phyloP scores from a whole-genome alignment of 106 monocot species.

The Acorus gramineus region DNA sequence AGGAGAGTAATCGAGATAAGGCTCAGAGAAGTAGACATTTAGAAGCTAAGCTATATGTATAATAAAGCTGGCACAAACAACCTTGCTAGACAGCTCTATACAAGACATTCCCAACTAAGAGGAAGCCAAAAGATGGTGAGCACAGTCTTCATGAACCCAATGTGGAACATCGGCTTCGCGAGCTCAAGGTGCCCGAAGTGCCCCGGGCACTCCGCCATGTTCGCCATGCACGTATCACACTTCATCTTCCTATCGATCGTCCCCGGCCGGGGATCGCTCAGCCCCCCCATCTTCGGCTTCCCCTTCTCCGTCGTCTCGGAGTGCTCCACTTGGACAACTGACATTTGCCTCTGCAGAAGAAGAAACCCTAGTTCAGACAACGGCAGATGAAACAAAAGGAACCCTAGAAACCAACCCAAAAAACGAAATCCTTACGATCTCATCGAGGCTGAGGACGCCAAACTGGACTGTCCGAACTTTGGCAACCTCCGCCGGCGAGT shows the following conservation, averaged over 20 bases:
- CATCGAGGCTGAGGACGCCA: constrained; percentile 92
- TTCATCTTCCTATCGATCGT: constrained; percentile 96
- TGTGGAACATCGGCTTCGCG: constrained; percentile 98
- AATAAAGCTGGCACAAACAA: no score
- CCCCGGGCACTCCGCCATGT: constrained; percentile 96
- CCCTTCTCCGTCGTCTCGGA: constrained; percentile 84
- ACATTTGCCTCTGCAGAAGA: constrained; percentile 81
- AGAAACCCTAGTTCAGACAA: no score
- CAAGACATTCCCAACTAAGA: no score
- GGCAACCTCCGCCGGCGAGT: constrained; percentile 90
- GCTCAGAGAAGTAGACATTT: no score
- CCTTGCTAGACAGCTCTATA: no score
- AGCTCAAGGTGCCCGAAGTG: constrained; percentile 99
- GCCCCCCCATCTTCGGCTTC: constrained; percentile 78
- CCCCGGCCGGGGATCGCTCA: constrained; percentile 81
- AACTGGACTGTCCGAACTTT: constrained; percentile 88
- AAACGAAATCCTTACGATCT: constrained; percentile 43
- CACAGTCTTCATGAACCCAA: constrained; percentile 97
- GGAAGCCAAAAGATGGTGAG: constrained; percentile 35
- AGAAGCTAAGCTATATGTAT: no score
- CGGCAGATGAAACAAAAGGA: no score
- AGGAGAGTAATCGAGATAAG: no score
- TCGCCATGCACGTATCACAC: constrained; percentile 95
- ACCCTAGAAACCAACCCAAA: no score
- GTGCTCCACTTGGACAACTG: constrained; percentile 81